Evolutionary conservation across 495 filamentous ascomycete species (phyloP).

Genomic region (Tuber microsphaerosporum): DNA sequence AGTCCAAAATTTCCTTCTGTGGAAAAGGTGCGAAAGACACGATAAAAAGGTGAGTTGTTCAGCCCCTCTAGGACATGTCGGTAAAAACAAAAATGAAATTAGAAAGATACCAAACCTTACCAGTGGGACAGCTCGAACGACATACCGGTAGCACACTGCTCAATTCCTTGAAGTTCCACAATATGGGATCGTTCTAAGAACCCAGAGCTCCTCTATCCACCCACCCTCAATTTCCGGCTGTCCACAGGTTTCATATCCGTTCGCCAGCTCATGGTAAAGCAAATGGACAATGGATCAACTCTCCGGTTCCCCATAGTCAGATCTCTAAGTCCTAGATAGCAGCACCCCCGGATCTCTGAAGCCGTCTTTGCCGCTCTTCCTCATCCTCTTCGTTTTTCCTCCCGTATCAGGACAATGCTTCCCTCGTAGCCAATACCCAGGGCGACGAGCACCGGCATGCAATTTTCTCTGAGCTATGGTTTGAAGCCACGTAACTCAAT

Average conservation of each 20-base stretch:
- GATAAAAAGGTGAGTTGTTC: neutral
- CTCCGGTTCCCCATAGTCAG: neutral
- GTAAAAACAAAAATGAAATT: neutral
- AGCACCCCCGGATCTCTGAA: neutral
- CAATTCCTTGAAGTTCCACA: neutral
- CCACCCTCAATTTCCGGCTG: neutral
- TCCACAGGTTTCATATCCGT: neutral
- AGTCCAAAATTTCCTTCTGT: slow-evolving; percentile 1
- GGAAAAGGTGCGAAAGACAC: neutral
- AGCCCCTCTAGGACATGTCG: neutral
- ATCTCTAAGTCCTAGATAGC: neutral
- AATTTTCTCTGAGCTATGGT: no score
- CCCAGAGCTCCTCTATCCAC: neutral
- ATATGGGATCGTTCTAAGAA: neutral
- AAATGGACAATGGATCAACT: neutral
- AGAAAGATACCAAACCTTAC: neutral
- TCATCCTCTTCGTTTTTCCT: neutral
- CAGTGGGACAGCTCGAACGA: neutral
- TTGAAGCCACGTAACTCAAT: no score
- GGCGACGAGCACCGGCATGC: no score
- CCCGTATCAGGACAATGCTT: neutral
- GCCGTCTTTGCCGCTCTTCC: neutral
- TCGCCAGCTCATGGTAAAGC: neutral
- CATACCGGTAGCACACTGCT: neutral
- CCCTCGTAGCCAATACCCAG: no score